Evolutionary conservation across 2,329 filamentous ascomycete species (phyloP), one percentile per base, ranked within the genome.

Genomic region (Aspergillus jensenii): DNA sequence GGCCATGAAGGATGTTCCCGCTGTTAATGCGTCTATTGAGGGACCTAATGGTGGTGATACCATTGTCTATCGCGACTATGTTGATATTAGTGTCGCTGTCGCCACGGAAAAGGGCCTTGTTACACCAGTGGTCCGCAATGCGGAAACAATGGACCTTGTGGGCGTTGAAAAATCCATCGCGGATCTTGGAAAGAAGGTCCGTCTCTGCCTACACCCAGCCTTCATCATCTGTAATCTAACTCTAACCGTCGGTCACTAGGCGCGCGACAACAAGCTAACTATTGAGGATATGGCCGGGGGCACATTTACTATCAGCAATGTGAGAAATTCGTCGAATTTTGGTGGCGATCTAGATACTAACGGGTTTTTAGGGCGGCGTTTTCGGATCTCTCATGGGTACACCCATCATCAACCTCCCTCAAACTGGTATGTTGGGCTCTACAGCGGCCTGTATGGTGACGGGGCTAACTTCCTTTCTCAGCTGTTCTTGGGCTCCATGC

Each of bases 261-360:
- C 95, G 63, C 90, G 95, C 62, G 93, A 97, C 73, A 89, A 90
- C 76, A 98, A 98, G 81, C 85, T 99, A 65, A 98, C 95, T 2
- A 97, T 99, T 68, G 95, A 99, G 80, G 95, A 99, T 74, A 97
- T 99, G 92, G 95, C 95, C 60, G 95, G 95, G 60, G 95, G 95
- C 64, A 97, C 93, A 37, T 99, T 97, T 78, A 98, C 95, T 61
- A 97, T 97, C 81, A 95, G 90, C 82, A 98, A 97, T 75, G 90
- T 81, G 63, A 68, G 77, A n/a, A 19, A 21, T 7, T 11, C 17
- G 15, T 19, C 9, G 3, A n/a, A 19, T 12, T 40, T 14, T 15
- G 6, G 23, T 17, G 12, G 14, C 7, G 7, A n/a, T 14, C 17
- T 12, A 25, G 8, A 11, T 23, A 15, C 52, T 53, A 54, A 40